phyloP scores from a whole-genome alignment of 2,329 filamentous ascomycete species.

The Alternaria consortialis region DNA sequence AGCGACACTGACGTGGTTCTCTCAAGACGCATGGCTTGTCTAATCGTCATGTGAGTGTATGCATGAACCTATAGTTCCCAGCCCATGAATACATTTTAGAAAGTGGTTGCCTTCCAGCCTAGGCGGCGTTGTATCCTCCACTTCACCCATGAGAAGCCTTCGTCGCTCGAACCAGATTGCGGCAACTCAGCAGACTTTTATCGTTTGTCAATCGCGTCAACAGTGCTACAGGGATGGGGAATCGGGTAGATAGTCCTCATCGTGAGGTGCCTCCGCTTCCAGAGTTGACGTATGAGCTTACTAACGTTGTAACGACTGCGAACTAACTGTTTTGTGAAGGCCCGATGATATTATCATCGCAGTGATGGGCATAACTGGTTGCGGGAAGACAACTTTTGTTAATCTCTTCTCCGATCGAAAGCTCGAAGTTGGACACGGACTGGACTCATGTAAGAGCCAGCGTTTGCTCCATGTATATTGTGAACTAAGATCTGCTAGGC shows the following conservation, averaged over 20 bases:
- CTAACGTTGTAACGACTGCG: no score
- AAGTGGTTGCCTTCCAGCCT: constrained; percentile 1
- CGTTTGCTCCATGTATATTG: rapidly evolving
- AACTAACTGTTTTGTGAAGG: not conserved
- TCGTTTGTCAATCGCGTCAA: not conserved
- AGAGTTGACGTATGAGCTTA: not conserved
- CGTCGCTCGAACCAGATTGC: not conserved
- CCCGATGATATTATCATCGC: constrained; percentile 39
- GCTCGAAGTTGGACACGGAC: constrained; percentile 13
- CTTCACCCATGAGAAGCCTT: not conserved
- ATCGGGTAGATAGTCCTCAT: constrained; percentile 7
- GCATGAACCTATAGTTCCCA: constrained; percentile 1
- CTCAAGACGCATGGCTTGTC: not conserved
- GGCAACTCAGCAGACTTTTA: not conserved
- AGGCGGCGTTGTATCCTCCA: not conserved
- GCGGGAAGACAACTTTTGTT: constrained; percentile 54
- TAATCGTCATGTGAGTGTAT: not conserved
- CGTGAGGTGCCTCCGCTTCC: not conserved
- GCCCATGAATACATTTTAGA: not conserved
- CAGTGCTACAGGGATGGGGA: not conserved
- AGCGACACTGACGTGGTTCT: not conserved
- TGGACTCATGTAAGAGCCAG: constrained; percentile 12
- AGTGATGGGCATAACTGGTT: constrained; percentile 55
- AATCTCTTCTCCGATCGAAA: constrained; percentile 22
- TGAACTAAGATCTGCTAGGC: not conserved